Evolutionary conservation across 345 rosid species (phyloP).

Genomic region (Lumnitzera racemosa): DNA sequence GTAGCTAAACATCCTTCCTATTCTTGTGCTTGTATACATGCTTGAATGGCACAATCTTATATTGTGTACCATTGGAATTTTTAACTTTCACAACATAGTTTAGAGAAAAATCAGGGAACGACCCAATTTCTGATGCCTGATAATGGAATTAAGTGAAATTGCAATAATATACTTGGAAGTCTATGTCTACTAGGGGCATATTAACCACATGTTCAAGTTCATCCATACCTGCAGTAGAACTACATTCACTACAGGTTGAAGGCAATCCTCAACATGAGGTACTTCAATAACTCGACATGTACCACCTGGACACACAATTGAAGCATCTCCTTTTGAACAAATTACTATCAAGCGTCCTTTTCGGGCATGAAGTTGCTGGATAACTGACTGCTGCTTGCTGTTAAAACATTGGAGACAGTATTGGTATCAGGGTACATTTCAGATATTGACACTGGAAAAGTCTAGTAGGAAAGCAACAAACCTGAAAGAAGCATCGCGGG

Average conservation of each 20-base stretch:
- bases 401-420: conserved; percentile 10
- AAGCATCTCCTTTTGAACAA: conserved; percentile 79
- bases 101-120: too few relatives aligned
- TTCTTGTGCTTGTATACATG: too few relatives aligned
- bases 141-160: not conserved
- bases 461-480: conserved; percentile 12
- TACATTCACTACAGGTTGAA: conserved; percentile 81
- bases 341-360: conserved; percentile 79
- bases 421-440: conserved; percentile 1
- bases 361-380: conserved; percentile 91
- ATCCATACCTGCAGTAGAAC: conserved; percentile 75
- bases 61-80: too few relatives aligned
- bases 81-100: too few relatives aligned
- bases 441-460: not conserved
- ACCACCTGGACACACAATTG: conserved; percentile 64
- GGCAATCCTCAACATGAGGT: conserved; percentile 90
- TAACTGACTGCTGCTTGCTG: conserved; percentile 92
- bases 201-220: not conserved
- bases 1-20: too few relatives aligned
- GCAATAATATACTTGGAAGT: not conserved
- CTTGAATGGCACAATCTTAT: too few relatives aligned
- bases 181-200: not conserved
- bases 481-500: conserved; percentile 90
- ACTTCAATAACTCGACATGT: conserved; percentile 74
- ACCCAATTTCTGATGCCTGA: not conserved